phyloP scores from a whole-genome alignment of 441 rosid species.

The Erysimum cheiri region DNA sequence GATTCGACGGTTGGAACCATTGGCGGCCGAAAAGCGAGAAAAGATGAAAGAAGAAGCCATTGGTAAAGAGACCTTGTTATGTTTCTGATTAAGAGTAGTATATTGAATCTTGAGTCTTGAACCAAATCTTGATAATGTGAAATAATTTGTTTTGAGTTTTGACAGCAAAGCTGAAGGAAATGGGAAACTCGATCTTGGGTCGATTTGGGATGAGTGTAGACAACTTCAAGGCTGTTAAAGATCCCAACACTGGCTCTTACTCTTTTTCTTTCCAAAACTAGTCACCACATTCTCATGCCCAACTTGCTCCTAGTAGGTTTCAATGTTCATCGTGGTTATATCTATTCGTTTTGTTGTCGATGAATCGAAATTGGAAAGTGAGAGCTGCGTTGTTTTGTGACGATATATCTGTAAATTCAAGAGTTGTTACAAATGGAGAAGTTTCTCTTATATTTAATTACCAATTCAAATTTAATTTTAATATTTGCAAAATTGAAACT shows the following conservation, averaged over 20 bases:
- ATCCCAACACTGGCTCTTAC: conserved; percentile 94
- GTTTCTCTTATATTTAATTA: neutral
- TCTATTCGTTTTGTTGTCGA: neutral
- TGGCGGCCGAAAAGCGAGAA: conserved; percentile 86
- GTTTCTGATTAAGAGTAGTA: neutral
- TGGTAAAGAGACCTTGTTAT: conserved; percentile 47
- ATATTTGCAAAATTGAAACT: no score
- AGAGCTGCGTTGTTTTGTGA: neutral
- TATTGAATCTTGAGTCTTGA: neutral
- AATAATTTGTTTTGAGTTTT: neutral
- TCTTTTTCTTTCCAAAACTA: conserved; percentile 73
- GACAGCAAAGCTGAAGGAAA: conserved; percentile 71
- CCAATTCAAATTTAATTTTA: no score
- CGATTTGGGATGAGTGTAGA: conserved; percentile 91
- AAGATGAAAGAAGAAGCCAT: conserved; percentile 97
- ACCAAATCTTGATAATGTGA: neutral
- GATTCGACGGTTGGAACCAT: conserved; percentile 70
- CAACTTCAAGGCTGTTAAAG: conserved; percentile 92
- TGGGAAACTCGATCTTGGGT: conserved; percentile 87
- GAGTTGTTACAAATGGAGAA: neutral
- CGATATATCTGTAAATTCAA: neutral
- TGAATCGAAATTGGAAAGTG: neutral
- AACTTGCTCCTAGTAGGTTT: neutral
- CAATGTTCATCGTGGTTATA: neutral
- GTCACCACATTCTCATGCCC: conserved; percentile 1